These are phyloP conservation scores for Botrytis porri DNA, from an alignment of 2,329 filamentous ascomycete species.

Conservation along the genomic window DNA sequence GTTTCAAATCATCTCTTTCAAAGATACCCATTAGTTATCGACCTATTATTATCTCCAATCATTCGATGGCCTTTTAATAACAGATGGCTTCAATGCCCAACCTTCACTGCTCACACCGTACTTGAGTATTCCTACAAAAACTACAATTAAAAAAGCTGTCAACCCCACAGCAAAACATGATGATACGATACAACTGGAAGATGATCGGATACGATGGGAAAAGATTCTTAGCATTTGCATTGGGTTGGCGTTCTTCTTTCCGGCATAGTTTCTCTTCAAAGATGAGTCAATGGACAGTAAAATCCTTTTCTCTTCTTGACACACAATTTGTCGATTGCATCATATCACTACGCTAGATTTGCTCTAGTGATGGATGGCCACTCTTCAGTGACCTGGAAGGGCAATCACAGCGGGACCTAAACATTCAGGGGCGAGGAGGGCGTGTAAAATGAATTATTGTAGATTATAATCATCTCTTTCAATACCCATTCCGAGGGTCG, in stretches of 20 bases:
- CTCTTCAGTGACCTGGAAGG: not conserved
- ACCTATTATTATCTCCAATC: constrained; percentile 12
- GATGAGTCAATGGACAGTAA: constrained; percentile 1
- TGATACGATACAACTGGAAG: constrained; percentile 18
- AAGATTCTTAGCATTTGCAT: constrained; percentile 12
- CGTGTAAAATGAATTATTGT: constrained; percentile 1
- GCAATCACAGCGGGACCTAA: not conserved
- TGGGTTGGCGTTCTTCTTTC: constrained; percentile 8
- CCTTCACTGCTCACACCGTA: not conserved
- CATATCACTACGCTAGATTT: constrained; percentile 9
- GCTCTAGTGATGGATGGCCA: not conserved
- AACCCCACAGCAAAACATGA: constrained; percentile 8
- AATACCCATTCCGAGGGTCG: not conserved
- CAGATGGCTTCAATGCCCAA: not conserved
- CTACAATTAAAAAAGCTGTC: not conserved
- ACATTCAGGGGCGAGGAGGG: not conserved
- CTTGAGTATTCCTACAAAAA: constrained; percentile 2
- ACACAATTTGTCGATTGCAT: not conserved
- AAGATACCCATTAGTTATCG: constrained; percentile 7
- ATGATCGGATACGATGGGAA: not conserved
- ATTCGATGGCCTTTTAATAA: not conserved
- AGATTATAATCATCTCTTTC: not conserved
- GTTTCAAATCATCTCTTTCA: not conserved
- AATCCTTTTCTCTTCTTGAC: not conserved
- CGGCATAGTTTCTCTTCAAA: not conserved